Evolutionary conservation across 306 rosid species (phyloP), one percentile per base, ranked within the genome.

Genomic region (Adenanthera pavonina): DNA sequence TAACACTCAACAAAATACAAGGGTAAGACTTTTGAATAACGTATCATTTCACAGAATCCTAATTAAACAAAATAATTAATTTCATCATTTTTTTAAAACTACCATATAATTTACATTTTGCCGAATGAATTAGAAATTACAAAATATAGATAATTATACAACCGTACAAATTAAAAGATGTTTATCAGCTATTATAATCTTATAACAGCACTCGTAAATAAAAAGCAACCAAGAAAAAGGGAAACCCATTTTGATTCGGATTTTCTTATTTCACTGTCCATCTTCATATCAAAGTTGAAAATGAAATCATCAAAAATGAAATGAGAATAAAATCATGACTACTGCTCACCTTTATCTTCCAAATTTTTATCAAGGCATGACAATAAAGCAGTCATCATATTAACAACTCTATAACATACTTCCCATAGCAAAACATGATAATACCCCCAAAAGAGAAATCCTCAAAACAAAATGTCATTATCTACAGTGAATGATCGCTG

Each of bases 381-480:
- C 49, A 69, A 47, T 35, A 72, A 47, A 36, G 33, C 25, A 69
- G 59, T 59, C 25, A 76, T 69, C 85, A 51, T 17, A 82, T 40
- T 64, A 65, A 61, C 36, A 75, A 57, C 64, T 68, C 36, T 69
- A 33, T 40, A 47, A 34, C 6, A 20, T 41, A 34, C 36, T 12
- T 20, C 52, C 20, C 67, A 61, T 52, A 84, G 48, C 33, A 67
- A 70, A 41, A 13, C 76, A 69, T 68, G 74, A 84, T 48, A 70
- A 74, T 80, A 74, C 75, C 80, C 75, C 78, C 75, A 38, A 33
- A 19, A 51, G 47, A 51, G 52, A 65, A 77, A 48, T n/a, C 19
- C 76, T 13, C 15, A 25, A 79, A 77, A 75, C 77, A 78, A 81
- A 79, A 77, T 72, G 85, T 74, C 71, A 57, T 48, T 88, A 84